These are phyloP conservation scores for Leccinum variicolor DNA, from an alignment of 768 basidiomycete species.

Conservation along the genomic window DNA sequence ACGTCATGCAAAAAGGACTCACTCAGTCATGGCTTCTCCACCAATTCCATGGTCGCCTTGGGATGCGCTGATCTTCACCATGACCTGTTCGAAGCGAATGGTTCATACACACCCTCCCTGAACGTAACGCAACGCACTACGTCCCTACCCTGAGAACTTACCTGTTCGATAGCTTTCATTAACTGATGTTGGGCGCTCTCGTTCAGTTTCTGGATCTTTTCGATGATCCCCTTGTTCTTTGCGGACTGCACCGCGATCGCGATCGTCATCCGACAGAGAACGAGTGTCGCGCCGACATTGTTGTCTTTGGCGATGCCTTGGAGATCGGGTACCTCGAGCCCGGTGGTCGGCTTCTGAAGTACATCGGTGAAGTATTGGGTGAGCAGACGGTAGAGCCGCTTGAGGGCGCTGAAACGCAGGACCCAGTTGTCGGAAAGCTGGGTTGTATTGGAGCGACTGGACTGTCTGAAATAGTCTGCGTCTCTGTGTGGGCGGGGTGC, in stretches of 20 bases:
- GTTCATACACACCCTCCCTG: not conserved
- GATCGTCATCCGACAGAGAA: slow-evolving; percentile 77
- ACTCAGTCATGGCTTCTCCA: slow-evolving; percentile 77
- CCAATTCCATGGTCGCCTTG: slow-evolving; percentile 46
- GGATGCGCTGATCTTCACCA: slow-evolving; percentile 63
- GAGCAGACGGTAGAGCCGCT: slow-evolving; percentile 82
- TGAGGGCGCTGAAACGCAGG: slow-evolving; percentile 76
- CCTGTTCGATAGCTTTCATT: slow-evolving; percentile 94
- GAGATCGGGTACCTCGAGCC: slow-evolving; percentile 84
- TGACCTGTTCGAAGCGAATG: slow-evolving; percentile 47
- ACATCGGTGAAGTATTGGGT: slow-evolving; percentile 86
- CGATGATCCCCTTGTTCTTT: slow-evolving; percentile 84
- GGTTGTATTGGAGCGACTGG: slow-evolving; percentile 51
- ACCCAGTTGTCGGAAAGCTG: slow-evolving; percentile 88
- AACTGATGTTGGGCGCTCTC: slow-evolving; percentile 83
- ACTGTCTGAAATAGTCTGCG: slow-evolving; percentile 69
- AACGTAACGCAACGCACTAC: not conserved
- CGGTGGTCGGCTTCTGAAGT: slow-evolving; percentile 72
- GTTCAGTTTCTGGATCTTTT: slow-evolving; percentile 79
- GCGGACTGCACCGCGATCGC: slow-evolving; percentile 88
- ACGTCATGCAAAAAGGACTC: slow-evolving; percentile 28
- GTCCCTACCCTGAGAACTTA: slow-evolving; percentile 31
- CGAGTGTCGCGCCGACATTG: slow-evolving; percentile 59
- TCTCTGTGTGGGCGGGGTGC: slow-evolving; percentile 49
- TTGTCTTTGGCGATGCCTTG: slow-evolving; percentile 81